Evolutionary conservation across 2,329 filamentous ascomycete species (phyloP).

Genomic region (Orbilia quercus): DNA sequence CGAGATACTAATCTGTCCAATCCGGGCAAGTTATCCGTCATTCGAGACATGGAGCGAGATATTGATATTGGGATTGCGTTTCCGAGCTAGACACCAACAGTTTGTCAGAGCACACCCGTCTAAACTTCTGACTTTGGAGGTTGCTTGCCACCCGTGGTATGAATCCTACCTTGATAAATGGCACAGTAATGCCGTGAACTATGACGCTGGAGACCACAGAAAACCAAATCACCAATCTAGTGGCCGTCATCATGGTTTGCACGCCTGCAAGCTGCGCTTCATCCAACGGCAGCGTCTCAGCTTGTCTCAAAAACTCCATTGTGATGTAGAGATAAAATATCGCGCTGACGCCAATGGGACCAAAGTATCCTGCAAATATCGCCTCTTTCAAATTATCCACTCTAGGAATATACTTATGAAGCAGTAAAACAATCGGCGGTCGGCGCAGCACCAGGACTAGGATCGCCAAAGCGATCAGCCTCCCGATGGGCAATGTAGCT

Average conservation of each 20-base stretch:
- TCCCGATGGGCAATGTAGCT: constrained; percentile 76
- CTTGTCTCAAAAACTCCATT: constrained; percentile 75
- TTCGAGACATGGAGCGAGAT: constrained; percentile 47
- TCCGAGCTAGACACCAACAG: constrained; percentile 25
- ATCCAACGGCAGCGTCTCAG: constrained; percentile 60
- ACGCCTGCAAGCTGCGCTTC: constrained; percentile 21
- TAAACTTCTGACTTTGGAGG: neutral
- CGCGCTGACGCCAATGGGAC: constrained; percentile 88
- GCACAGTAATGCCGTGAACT: constrained; percentile 57
- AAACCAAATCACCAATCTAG: constrained; percentile 52
- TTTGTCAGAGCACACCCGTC: constrained; percentile 8
- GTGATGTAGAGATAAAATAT: constrained; percentile 89
- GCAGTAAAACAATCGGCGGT: constrained; percentile 77
- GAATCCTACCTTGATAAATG: constrained; percentile 54
- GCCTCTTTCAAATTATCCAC: constrained; percentile 80
- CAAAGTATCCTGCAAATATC: constrained; percentile 90
- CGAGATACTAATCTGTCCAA: constrained; percentile 32
- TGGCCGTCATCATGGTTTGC: constrained; percentile 29
- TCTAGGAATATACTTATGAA: constrained; percentile 81
- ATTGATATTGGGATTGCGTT: constrained; percentile 37
- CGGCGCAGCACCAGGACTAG: constrained; percentile 81
- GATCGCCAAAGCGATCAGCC: constrained; percentile 78
- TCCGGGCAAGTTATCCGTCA: constrained; percentile 43
- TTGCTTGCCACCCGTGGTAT: too few species aligned
- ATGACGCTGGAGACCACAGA: constrained; percentile 54